phyloP scores from a whole-genome alignment of 2,329 filamentous ascomycete genomes.

The Thelonectria rubi region DNA sequence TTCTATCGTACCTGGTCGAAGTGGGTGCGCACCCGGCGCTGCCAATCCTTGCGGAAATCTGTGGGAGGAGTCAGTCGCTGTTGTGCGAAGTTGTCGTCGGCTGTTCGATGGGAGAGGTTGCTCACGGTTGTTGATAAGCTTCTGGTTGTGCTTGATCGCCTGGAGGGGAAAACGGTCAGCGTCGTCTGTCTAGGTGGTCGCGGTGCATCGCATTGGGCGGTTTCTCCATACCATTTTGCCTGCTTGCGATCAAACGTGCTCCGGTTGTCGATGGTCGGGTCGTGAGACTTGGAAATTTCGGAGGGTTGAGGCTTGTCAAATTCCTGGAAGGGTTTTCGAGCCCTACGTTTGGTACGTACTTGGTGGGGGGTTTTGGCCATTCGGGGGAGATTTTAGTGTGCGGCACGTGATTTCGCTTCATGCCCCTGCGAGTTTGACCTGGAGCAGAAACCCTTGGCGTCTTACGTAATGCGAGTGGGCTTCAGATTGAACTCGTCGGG shows the following conservation, averaged over 20 bases:
- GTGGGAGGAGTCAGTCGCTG: conserved; percentile 53
- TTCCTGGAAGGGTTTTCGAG: conserved; percentile 55
- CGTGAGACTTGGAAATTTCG: conserved; percentile 52
- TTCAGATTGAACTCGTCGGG: no score
- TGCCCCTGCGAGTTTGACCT: background rate
- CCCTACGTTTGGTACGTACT: conserved; percentile 51
- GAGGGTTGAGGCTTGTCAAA: conserved; percentile 52
- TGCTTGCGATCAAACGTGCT: conserved; percentile 62
- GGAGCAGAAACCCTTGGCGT: conserved; percentile 3
- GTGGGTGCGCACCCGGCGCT: conserved; percentile 97
- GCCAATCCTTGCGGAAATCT: conserved; percentile 99
- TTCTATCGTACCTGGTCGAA: conserved; percentile 91
- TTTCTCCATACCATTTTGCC: conserved; percentile 60
- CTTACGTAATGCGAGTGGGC: background rate
- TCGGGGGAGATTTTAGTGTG: conserved; percentile 33
- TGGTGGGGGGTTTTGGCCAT: conserved; percentile 44
- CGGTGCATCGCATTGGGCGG: conserved; percentile 35
- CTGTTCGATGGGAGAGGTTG: conserved; percentile 42
- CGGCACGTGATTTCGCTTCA: conserved; percentile 32
- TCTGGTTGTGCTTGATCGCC: conserved; percentile 99
- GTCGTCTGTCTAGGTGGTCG: conserved; percentile 33
- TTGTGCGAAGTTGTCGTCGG: conserved; percentile 40
- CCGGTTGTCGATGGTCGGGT: conserved; percentile 54
- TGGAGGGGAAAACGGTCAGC: conserved; percentile 51
- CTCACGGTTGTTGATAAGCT: conserved; percentile 95